phyloP scores from a whole-genome alignment of 2,329 filamentous ascomycete species.

The Cladobotryum protrusum region DNA sequence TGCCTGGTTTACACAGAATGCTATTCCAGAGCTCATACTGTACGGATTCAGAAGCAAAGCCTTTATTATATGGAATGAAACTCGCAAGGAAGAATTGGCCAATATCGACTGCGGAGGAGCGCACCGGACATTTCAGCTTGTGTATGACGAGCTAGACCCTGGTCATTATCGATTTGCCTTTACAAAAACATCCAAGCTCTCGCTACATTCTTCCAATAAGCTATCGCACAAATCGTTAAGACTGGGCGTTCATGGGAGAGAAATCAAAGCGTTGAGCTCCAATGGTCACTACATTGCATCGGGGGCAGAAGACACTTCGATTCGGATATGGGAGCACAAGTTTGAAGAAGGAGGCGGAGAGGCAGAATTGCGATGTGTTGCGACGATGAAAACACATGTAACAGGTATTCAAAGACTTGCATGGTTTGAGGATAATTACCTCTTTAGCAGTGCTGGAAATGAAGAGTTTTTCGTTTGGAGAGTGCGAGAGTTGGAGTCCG shows the following conservation, averaged over 20 bases:
- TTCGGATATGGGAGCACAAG: slow-evolving; percentile 62
- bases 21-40: slow-evolving; percentile 54
- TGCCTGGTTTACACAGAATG: slow-evolving; percentile 47
- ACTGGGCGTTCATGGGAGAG: slow-evolving; percentile 73
- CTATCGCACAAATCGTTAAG: slow-evolving; percentile 47
- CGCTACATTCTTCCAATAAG: slow-evolving; percentile 38
- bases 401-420: slow-evolving; percentile 76
- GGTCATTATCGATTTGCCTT: slow-evolving; percentile 56
- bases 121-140: slow-evolving; percentile 66
- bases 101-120: slow-evolving; percentile 77
- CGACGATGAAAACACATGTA: slow-evolving; percentile 68
- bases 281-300: slow-evolving; percentile 48
- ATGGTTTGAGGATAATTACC: slow-evolving; percentile 65
- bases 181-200: slow-evolving; percentile 59
- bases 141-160: slow-evolving; percentile 24
- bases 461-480: slow-evolving; percentile 90
- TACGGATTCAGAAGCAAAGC: slow-evolving; percentile 75
- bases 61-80: slow-evolving; percentile 79
- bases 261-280: slow-evolving; percentile 57
- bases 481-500: slow-evolving; percentile 47
- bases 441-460: slow-evolving; percentile 81
- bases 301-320: slow-evolving; percentile 65
- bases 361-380: slow-evolving; percentile 42
- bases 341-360: slow-evolving; percentile 4
- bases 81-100: slow-evolving; percentile 60